phyloP scores from a whole-genome alignment of 1,284 basidiomycete genomes.

The Laetiporus sulphureus region DNA sequence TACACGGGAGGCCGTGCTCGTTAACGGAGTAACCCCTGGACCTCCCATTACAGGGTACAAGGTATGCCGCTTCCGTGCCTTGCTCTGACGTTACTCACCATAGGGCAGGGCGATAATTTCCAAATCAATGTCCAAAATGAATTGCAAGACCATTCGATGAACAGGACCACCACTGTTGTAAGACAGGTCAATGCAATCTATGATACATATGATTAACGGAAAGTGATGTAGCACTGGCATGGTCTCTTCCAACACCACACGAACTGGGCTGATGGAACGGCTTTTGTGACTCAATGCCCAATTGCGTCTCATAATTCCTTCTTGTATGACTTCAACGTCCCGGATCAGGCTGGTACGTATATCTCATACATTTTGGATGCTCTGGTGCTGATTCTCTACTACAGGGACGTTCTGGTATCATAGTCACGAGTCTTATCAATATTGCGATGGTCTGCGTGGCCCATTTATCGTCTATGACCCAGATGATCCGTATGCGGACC shows the following conservation, averaged over 20 bases:
- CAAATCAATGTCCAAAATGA: conserved; percentile 30
- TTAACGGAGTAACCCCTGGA: conserved; percentile 20
- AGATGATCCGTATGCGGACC: conserved; percentile 28
- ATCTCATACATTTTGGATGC: neutral
- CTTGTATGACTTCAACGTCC: conserved; percentile 30
- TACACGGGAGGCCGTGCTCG: conserved; percentile 18
- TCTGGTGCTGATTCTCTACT: neutral
- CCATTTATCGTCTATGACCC: conserved; percentile 30
- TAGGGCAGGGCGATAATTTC: conserved; percentile 21
- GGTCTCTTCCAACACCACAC: conserved; percentile 26
- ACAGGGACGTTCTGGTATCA: conserved; percentile 18
- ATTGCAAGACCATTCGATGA: conserved; percentile 28
- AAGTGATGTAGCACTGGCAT: conserved; percentile 28
- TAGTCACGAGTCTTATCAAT: conserved; percentile 15
- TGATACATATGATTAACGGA: neutral
- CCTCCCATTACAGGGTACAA: conserved; percentile 22
- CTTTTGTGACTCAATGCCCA: conserved; percentile 42
- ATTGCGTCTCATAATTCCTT: conserved; percentile 38
- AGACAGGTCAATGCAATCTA: conserved; percentile 7
- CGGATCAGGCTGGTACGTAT: conserved; percentile 26
- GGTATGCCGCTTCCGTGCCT: conserved; percentile 1
- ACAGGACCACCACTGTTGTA: conserved; percentile 30
- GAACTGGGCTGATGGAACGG: conserved; percentile 26
- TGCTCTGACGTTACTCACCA: neutral
- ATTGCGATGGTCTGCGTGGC: conserved; percentile 30